Evolutionary conservation across 768 basidiomycete genomes (phyloP).

Genomic region (Lactifluus subvellereus): DNA sequence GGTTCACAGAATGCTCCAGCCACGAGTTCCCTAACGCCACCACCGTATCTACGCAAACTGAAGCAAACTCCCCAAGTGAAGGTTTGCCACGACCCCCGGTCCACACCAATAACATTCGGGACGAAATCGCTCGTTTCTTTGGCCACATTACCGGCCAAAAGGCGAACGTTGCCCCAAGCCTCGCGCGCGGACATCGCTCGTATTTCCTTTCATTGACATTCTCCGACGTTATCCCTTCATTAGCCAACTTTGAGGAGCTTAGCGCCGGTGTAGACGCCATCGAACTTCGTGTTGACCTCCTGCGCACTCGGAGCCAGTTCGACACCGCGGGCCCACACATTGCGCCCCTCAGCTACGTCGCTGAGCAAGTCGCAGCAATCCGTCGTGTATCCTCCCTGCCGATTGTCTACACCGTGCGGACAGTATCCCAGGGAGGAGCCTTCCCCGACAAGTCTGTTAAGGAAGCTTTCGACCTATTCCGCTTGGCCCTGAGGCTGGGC

Average conservation of each 20-base stretch:
- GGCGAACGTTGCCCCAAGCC: conserved; percentile 57
- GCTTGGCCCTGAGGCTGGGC: conserved; percentile 72
- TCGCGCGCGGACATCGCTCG: conserved; percentile 54
- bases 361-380: conserved; percentile 72
- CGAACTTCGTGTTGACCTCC: conserved; percentile 90
- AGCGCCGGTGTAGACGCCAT: conserved; percentile 84
- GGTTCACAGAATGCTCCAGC: conserved; percentile 77
- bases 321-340: conserved; percentile 48
- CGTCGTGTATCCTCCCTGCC: conserved; percentile 75
- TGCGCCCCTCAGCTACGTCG: conserved; percentile 67
- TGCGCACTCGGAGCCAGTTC: conserved; percentile 48
- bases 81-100: conserved; percentile 7
- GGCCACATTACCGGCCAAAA: conserved; percentile 70
- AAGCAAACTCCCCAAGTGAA: conserved; percentile 11
- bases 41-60: conserved; percentile 27
- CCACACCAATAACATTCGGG: conserved; percentile 37
- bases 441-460: conserved; percentile 76
- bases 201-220: conserved; percentile 93
- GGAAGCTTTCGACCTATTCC: conserved; percentile 68
- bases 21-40: conserved; percentile 82
- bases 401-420: conserved; percentile 88
- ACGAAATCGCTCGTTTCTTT: conserved; percentile 83
- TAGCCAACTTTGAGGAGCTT: conserved; percentile 64
- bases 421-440: conserved; percentile 81
- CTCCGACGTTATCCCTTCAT: conserved; percentile 72